Percentiles rank a stretch among this genome's conserved stretches.
These are phyloP conservation scores for Myxozyma melibiosi DNA, from an alignment of 805 yeast species.

Conservation along the genomic window DNA sequence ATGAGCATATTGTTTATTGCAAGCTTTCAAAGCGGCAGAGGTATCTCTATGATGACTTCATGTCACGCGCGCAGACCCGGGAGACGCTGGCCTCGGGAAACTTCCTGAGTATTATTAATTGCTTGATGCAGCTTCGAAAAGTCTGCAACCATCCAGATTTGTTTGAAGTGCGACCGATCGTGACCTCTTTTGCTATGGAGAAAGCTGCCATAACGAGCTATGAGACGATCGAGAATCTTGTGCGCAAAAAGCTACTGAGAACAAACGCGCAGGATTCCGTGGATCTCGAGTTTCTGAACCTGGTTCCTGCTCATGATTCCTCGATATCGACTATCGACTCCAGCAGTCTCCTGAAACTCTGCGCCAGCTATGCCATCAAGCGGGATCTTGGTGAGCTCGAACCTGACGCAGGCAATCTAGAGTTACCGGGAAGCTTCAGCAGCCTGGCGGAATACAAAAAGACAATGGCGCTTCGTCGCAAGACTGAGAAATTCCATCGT, in stretches of 20 bases:
- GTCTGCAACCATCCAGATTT: conserved; percentile 96
- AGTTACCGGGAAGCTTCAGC: conserved; percentile 26
- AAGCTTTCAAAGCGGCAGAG: conserved; percentile 90
- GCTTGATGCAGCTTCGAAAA: conserved; percentile 95
- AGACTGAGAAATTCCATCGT: conserved; percentile 54
- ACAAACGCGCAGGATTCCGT: conserved; percentile 42
- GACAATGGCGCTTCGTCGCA: conserved; percentile 55
- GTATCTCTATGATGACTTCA: conserved; percentile 89
- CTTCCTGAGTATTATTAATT: conserved; percentile 90
- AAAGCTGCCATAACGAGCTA: conserved; percentile 60
- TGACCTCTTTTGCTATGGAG: conserved; percentile 82
- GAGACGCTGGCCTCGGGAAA: conserved; percentile 94
- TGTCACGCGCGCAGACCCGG: conserved; percentile 93
- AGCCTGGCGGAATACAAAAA: conserved; percentile 58
- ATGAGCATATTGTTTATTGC: conserved; percentile 93
- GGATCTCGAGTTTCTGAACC: conserved; percentile 61
- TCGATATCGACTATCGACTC: conserved; percentile 43
- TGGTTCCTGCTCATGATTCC: conserved; percentile 58
- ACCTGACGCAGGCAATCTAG: conserved; percentile 16
- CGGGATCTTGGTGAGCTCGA: conserved; percentile 38
- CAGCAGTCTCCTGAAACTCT: neutral
- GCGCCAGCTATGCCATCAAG: conserved; percentile 41
- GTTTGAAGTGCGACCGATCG: conserved; percentile 92
- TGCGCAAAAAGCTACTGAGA: conserved; percentile 43
- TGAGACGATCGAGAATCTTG: conserved; percentile 46